These are phyloP conservation scores for Sclerotinia nivalis DNA, from an alignment of 2,329 filamentous ascomycete species.

Conservation along the genomic window DNA sequence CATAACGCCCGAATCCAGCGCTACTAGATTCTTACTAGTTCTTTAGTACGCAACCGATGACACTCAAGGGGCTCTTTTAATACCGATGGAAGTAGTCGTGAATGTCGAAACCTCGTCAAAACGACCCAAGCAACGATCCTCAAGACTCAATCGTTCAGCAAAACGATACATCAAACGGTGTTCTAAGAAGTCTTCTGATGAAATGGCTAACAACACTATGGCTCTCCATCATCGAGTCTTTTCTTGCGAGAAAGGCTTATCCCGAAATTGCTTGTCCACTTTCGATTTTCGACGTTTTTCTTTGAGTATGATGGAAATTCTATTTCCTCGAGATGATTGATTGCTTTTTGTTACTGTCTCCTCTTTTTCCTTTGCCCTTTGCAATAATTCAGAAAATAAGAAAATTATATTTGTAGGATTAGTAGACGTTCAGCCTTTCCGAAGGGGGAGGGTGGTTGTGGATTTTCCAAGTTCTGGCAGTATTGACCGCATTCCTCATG, in stretches of 20 bases:
- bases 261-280: conserved; percentile 9
- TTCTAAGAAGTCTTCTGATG: not conserved
- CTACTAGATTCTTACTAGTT: not conserved
- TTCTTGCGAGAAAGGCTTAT: conserved; percentile 4
- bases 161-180: not conserved
- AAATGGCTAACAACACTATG: not conserved
- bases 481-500: not conserved
- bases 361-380: not conserved
- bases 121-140: not conserved
- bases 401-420: not conserved
- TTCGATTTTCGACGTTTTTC: conserved; percentile 12
- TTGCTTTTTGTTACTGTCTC: not conserved
- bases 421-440: not conserved
- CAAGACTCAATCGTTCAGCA: not conserved
- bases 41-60: not conserved
- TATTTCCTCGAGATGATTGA: conserved; percentile 10
- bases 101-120: not conserved
- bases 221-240: not conserved
- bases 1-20: not conserved
- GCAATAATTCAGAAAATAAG: conserved; percentile 11
- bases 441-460: not conserved
- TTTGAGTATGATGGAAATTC: conserved; percentile 15
- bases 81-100: not conserved
- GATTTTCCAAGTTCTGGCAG: conserved; percentile 2
- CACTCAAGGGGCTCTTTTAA: not conserved